phyloP scores from a whole-genome alignment of 2,329 filamentous ascomycete genomes.

The Hypoxylon sp. region DNA sequence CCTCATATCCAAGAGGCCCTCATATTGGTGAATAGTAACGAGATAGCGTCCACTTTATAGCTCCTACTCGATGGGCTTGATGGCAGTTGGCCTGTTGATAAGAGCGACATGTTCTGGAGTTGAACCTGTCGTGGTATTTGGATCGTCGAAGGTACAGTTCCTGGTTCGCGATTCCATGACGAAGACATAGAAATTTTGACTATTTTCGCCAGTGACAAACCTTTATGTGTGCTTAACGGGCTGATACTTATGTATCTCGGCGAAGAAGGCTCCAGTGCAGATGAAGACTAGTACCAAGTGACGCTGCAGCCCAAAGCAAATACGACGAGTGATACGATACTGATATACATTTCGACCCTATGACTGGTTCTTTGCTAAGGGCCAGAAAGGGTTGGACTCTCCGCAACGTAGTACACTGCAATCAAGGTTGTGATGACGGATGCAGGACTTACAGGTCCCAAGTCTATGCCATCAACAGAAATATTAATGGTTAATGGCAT shows the following conservation, averaged over 20 bases:
- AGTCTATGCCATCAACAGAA: conserved; percentile 19
- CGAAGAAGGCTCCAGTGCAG: conserved; percentile 28
- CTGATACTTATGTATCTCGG: conserved; percentile 32
- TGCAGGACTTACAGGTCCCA: conserved; percentile 30
- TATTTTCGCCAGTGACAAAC: conserved; percentile 7
- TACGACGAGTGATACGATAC: conserved; percentile 37
- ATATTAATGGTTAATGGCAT: conserved; percentile 28
- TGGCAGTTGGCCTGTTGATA: conserved; percentile 17
- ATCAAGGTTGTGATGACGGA: conserved; percentile 36
- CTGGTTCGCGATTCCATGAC: conserved; percentile 23
- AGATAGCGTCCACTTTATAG: conserved; percentile 17
- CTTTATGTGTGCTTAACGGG: neutral
- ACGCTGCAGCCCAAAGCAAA: conserved; percentile 23
- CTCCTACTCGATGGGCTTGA: conserved; percentile 13
- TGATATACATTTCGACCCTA: conserved; percentile 20
- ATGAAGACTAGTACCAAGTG: conserved; percentile 28
- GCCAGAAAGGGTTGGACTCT: conserved; percentile 32
- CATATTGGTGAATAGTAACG: conserved; percentile 23
- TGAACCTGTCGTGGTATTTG: conserved; percentile 20
- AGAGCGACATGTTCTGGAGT: conserved; percentile 22
- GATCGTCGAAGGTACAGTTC: conserved; percentile 15
- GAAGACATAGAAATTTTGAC: conserved; percentile 39
- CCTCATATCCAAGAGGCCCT: conserved; percentile 39
- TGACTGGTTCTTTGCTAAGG: conserved; percentile 26
- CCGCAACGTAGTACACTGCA: conserved; percentile 32